Evolutionary conservation across 768 basidiomycete species (phyloP), one percentile per base, ranked within the genome.

Genomic region (Pisolithus tinctorius): DNA sequence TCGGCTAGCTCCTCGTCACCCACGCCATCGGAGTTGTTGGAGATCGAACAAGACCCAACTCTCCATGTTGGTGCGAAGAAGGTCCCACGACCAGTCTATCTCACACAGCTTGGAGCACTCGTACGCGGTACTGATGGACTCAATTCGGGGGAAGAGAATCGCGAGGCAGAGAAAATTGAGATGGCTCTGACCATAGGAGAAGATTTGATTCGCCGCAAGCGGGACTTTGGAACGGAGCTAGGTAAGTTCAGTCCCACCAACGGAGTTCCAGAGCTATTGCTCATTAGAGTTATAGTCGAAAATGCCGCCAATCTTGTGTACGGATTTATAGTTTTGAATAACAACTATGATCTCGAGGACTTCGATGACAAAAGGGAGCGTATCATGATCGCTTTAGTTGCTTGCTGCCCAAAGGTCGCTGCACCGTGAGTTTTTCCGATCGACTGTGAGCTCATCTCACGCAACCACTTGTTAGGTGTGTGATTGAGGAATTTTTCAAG

Each of bases 401-500:
- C 78, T 4, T 93, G 88, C 54, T 82, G 81, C 53, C 96, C 96
- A 2, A 71, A 72, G 26, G 82, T 82, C 49, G 82, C 86, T 39
- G 84, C 92, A 1, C 86, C 84, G 94, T 98, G 63, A 61, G 93
- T 52, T 34, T 34, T 34, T 17, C 11, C 36, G 6, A n/a, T 16
- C 11, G 26, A 31, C 4, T 17, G 3, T 39, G 26, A 9, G 8
- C 5, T 48, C 16, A 9, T 4, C 17, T 54, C 4, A 41, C 38
- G 63, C 7, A 40, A 31, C 31, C 43, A 49, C 9, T 20, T 16
- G n/a, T 25, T 61, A 96, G 94, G 3, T 77, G 81, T 31, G 72
- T 97, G 9, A 83, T 91, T 48, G 92, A 95, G 63, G 90, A 96
- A 61, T 94, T 93, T 68, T 99, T 98, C 73, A 84, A 84, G 58